A percentile compares a stretch with the other conserved stretches of the same genome.
Evolutionary conservation across 768 basidiomycete species (phyloP).

Genomic region (Amyloporia xantha): DNA sequence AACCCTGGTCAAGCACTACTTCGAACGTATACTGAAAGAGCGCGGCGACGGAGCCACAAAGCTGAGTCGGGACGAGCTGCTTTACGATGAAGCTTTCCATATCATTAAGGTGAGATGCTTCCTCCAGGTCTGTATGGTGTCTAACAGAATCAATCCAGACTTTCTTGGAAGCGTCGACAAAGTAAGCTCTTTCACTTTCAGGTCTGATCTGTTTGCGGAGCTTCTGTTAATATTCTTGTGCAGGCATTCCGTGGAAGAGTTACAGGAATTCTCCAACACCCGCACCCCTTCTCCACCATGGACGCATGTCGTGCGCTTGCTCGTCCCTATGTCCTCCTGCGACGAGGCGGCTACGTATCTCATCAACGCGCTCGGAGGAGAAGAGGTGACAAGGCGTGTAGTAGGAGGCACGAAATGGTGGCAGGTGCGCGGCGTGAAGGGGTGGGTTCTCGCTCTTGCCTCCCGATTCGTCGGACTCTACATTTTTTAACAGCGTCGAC

Average conservation of each 20-base stretch:
- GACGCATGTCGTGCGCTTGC: slow-evolving; percentile 63
- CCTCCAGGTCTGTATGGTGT: too few relatives aligned
- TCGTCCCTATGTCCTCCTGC: slow-evolving; percentile 71
- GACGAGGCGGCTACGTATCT: slow-evolving; percentile 67
- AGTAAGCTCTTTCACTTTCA: slow-evolving; percentile 35
- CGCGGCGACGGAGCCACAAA: slow-evolving; percentile 37
- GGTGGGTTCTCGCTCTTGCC: slow-evolving; percentile 42
- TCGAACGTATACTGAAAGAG: slow-evolving; percentile 44
- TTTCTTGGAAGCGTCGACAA: slow-evolving; percentile 69
- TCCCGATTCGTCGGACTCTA: too few relatives aligned
- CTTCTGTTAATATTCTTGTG: not conserved
- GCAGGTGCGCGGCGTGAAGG: slow-evolving; percentile 84
- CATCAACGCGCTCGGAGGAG: slow-evolving; percentile 80
- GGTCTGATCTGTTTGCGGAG: not conserved
- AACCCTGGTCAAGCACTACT: slow-evolving; percentile 82
- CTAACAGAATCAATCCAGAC: slow-evolving; percentile 42
- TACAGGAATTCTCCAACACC: slow-evolving; percentile 76
- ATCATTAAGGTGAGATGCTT: slow-evolving; percentile 70
- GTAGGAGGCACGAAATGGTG: slow-evolving; percentile 96
- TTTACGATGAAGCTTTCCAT: slow-evolving; percentile 77
- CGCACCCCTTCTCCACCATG: slow-evolving; percentile 82
- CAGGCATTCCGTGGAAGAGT: slow-evolving; percentile 81
- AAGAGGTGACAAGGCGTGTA: slow-evolving; percentile 56
- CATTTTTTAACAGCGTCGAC: slow-evolving; percentile 67
- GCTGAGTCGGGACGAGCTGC: slow-evolving; percentile 63